phyloP scores from a whole-genome alignment of 495 filamentous ascomycete species.

The Aspergillus hancockii region DNA sequence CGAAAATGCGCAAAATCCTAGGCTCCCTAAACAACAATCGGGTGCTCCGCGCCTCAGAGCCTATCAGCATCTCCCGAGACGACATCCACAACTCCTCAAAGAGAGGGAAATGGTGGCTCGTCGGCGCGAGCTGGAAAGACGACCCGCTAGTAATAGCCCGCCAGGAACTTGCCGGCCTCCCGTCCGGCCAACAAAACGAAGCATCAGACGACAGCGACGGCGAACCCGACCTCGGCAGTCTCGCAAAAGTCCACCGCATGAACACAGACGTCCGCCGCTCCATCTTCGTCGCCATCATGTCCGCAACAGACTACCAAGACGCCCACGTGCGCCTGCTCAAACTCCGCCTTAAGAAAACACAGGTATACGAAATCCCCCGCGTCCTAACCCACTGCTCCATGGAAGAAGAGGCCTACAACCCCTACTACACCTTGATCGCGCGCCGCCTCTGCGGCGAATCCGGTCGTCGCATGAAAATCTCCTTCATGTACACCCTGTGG shows the following conservation, averaged over 20 bases:
- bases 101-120: slow-evolving; percentile 97
- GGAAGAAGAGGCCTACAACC: slow-evolving; percentile 82
- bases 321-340: slow-evolving; percentile 77
- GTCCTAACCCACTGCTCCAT: slow-evolving; percentile 87
- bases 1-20: slow-evolving; percentile 79
- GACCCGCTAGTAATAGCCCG: slow-evolving; percentile 42
- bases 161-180: slow-evolving; percentile 31
- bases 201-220: slow-evolving; percentile 51
- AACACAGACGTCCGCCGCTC: slow-evolving; percentile 91
- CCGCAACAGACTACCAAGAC: slow-evolving; percentile 82
- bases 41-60: slow-evolving; percentile 71
- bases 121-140: slow-evolving; percentile 85
- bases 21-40: slow-evolving; percentile 68
- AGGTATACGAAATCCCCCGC: slow-evolving; percentile 83
- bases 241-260: slow-evolving; percentile 86
- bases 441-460: slow-evolving; percentile 64
- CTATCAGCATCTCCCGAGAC: slow-evolving; percentile 73
- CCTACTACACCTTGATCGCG: slow-evolving; percentile 88
- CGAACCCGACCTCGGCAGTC: slow-evolving; percentile 65
- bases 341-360: slow-evolving; percentile 78
- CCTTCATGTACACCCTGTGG: slow-evolving; percentile 85
- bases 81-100: slow-evolving; percentile 81
- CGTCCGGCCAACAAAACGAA: slow-evolving; percentile 16
- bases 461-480: slow-evolving; percentile 70
- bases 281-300: slow-evolving; percentile 89